Evolutionary conservation across 75 land plant species (phyloP), one percentile per base, ranked within the genome.

Genomic region (Pseudotsuga menziesii): DNA sequence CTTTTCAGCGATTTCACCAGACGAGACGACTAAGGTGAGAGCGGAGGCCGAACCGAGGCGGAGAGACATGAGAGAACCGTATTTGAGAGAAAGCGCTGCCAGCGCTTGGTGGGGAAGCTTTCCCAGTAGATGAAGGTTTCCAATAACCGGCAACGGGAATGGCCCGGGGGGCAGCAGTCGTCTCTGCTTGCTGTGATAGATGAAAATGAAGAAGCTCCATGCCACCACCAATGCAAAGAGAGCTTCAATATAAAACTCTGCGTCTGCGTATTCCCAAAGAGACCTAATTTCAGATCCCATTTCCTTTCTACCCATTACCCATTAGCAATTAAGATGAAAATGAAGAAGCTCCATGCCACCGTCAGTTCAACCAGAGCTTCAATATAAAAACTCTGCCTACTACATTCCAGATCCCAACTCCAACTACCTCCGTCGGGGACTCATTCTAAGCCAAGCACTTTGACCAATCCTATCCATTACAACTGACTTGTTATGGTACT

Each of bases 51-150:
- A 25, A 6, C 77, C 80, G 25, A 79, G 22, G 15, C 58, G 19
- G 15, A 79, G 59, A 59, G 9, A 73, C 76, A 79, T 58, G 32
- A 73, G 26, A 19, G 80, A 78, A 0, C 80, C 76, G 44, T 79
- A 41, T 32, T 29, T 29, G 1, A 29, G 32, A 29, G 32, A 29
- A 29, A 29, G 32, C 32, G 32, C 32, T 29, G 32, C 32, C 32
- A 29, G 32, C 32, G 39, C 6, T 61, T 56, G 15, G 77, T 76
- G 77, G 15, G 78, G 78, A 26, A 77, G 74, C 12, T 6, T 54
- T 3, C 72, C 67, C 7, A 77, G 26, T n/a, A 35, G 57, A 13
- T 73, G 56, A 5, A 77, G 56, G 54, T 77, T 61, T 61, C 78
- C 78, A 7, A 77, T 23, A 13, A 77, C 8, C 4, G 78, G 78